These are phyloP conservation scores for Kazachstania taianensis DNA, from an alignment of 805 yeast genomes.

Conservation along the genomic window DNA sequence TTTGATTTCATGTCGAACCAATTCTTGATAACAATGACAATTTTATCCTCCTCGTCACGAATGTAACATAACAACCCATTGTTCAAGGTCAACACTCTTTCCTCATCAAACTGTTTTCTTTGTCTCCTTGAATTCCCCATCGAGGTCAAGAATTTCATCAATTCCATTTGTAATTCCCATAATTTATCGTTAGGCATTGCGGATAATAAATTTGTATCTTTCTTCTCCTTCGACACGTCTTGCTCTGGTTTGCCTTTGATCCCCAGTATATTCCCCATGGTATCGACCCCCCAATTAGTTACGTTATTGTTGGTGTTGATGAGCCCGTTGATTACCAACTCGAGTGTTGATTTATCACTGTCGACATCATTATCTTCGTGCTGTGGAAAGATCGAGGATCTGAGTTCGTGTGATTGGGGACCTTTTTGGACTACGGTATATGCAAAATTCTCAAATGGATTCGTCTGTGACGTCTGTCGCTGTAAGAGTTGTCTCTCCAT, in stretches of 20 bases:
- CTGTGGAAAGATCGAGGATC: constrained; percentile 22
- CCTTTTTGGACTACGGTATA: constrained; percentile 14
- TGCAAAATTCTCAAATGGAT: constrained; percentile 14
- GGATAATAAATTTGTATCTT: constrained; percentile 14
- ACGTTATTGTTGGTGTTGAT: constrained; percentile 6
- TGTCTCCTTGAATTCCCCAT: constrained; percentile 11
- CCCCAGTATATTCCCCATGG: constrained; percentile 14
- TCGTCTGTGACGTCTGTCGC: no score
- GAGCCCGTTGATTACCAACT: constrained; percentile 21
- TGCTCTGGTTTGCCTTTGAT: background rate
- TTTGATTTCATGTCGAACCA: constrained; percentile 19
- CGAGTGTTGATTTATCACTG: constrained; percentile 11
- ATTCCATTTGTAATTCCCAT: constrained; percentile 19
- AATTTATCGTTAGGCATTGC: constrained; percentile 15
- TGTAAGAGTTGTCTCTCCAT: background rate
- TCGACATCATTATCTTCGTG: constrained; percentile 3
- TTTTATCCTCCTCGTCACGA: constrained; percentile 10
- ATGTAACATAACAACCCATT: constrained; percentile 28
- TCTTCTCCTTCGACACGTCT: background rate
- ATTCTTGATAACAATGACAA: constrained; percentile 20
- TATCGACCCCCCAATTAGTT: constrained; percentile 10
- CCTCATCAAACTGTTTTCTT: constrained; percentile 14
- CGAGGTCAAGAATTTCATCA: constrained; percentile 12
- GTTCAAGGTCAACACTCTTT: constrained; percentile 22
- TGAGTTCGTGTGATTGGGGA: constrained; percentile 2